These are phyloP conservation scores for Fusarium guadeloupense DNA, from an alignment of 2,329 filamentous ascomycete species.

Conservation along the genomic window DNA sequence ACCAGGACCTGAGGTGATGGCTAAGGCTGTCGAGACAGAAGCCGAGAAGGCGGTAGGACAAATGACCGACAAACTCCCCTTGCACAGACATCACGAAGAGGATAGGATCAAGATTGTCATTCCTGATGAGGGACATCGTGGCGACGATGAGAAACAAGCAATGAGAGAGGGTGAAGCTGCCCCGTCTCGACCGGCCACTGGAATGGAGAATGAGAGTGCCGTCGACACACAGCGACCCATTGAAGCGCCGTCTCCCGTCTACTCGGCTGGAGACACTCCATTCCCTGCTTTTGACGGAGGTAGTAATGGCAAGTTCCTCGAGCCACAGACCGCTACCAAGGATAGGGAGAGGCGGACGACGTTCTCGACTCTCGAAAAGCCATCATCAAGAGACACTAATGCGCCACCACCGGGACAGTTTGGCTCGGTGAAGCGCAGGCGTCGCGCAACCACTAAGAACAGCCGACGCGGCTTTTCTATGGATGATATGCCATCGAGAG, in stretches of 20 bases:
- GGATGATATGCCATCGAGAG: constrained; percentile 79
- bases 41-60: constrained; percentile 49
- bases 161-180: constrained; percentile 40
- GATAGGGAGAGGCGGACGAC: constrained; percentile 63
- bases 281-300: constrained; percentile 59
- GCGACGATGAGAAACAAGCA: constrained; percentile 54
- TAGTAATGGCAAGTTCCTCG: constrained; percentile 45
- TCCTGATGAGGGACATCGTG: constrained; percentile 43
- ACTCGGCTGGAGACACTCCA: constrained; percentile 54
- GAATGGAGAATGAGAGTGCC: constrained; percentile 41
- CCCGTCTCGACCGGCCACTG: constrained; percentile 24
- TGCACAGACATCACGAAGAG: constrained; percentile 35
- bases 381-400: constrained; percentile 50
- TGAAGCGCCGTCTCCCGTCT: constrained; percentile 55
- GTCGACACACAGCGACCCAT: constrained; percentile 36
- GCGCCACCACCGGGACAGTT: constrained; percentile 46
- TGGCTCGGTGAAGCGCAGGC: constrained; percentile 67
- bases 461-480: constrained; percentile 70
- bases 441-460: constrained; percentile 75
- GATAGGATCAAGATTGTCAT: constrained; percentile 47
- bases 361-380: constrained; percentile 64
- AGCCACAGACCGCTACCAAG: constrained; percentile 49
- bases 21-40: constrained; percentile 47
- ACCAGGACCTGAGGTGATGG: constrained; percentile 52
- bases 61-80: constrained; percentile 39